A percentile compares a stretch with the other conserved stretches of the same genome.
phyloP scores from a whole-genome alignment of 140 eudicot species.

The Erigeron philadelphicus region DNA sequence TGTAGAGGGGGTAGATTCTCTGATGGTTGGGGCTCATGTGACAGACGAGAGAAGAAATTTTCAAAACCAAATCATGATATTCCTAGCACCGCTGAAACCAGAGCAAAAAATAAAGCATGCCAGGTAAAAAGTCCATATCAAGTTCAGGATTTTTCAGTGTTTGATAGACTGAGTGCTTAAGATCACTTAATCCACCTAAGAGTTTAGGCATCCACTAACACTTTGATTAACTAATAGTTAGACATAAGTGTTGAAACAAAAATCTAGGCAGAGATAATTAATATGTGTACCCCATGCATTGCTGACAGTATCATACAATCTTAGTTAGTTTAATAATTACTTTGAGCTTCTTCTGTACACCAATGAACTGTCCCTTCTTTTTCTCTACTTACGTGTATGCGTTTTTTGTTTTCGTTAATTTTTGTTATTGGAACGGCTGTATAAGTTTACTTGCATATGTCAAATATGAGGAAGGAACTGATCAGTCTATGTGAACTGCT shows the following conservation, averaged over 20 bases:
- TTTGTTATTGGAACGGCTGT: neutral
- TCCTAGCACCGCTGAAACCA: slow-evolving; percentile 98
- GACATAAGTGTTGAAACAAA: neutral
- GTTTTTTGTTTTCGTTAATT: neutral
- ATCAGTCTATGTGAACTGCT: neutral
- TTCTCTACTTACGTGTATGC: neutral
- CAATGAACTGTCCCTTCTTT: slow-evolving; percentile 4
- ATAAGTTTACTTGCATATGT: neutral
- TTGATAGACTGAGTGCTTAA: neutral
- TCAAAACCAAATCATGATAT: slow-evolving; percentile 86
- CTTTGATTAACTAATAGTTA: neutral
- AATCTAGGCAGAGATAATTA: neutral
- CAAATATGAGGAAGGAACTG: neutral
- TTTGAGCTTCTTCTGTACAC: neutral
- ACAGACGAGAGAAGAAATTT: slow-evolving; percentile 85
- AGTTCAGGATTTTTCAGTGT: slow-evolving; percentile 7
- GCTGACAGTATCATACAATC: neutral
- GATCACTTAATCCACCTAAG: neutral
- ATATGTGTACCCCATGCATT: neutral
- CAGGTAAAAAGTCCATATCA: slow-evolving; percentile 45
- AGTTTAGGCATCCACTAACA: slow-evolving; percentile 6
- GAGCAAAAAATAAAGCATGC: slow-evolving; percentile 96
- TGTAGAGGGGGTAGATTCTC: slow-evolving; percentile 90
- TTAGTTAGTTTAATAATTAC: neutral
- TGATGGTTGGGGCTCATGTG: slow-evolving; percentile 99